phyloP scores from a whole-genome alignment of 306 rosid species.

The Elaeagnus macrophylla region DNA sequence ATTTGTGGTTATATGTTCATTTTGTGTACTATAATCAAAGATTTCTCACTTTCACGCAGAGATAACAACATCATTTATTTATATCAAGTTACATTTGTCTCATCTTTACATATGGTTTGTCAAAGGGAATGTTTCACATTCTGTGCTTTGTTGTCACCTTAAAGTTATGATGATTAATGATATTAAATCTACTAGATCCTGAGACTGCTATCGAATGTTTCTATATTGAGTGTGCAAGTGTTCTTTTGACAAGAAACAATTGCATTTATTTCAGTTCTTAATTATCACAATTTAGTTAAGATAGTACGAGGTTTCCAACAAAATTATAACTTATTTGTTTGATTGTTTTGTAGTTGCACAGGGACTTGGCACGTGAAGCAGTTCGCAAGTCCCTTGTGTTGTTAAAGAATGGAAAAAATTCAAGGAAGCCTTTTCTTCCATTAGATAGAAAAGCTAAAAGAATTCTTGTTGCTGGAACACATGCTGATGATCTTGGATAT shows the following conservation, averaged over 20 bases:
- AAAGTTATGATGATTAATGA: too few relatives aligned
- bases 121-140: too few relatives aligned
- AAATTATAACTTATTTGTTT: background rate
- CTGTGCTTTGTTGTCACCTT: too few relatives aligned
- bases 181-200: too few relatives aligned
- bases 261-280: too few relatives aligned
- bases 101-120: too few relatives aligned
- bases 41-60: too few relatives aligned
- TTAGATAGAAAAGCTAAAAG: slow-evolving; percentile 44
- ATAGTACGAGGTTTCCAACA: too few relatives aligned
- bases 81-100: background rate
- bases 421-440: slow-evolving; percentile 49
- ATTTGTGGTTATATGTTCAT: background rate
- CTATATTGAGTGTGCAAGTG: too few relatives aligned
- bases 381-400: slow-evolving; percentile 66
- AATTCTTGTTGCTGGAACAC: slow-evolving; percentile 62
- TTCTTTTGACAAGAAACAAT: too few relatives aligned
- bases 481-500: slow-evolving; percentile 61
- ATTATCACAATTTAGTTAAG: too few relatives aligned
- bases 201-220: too few relatives aligned
- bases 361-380: slow-evolving; percentile 71
- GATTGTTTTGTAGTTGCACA: slow-evolving; percentile 38
- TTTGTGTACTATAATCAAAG: background rate
- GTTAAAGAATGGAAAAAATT: slow-evolving; percentile 61
- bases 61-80: background rate